Percentiles rank a stretch among this genome's conserved stretches.
Evolutionary conservation across 768 basidiomycete genomes (phyloP).

Genomic region (Boletus coccyginus): DNA sequence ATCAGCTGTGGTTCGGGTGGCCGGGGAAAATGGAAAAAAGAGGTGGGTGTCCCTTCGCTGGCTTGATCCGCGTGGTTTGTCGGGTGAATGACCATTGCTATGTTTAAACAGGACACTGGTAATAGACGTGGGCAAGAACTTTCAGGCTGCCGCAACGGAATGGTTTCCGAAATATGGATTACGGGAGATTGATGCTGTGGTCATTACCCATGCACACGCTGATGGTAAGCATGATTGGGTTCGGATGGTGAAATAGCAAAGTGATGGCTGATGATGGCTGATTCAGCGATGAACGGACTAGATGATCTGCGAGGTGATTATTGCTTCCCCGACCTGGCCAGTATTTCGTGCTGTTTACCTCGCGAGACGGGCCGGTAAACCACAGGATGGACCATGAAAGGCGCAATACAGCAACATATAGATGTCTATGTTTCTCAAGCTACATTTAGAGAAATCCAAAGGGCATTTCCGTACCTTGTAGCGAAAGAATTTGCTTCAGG

Average conservation of each 20-base stretch:
- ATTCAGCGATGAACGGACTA: constrained; percentile 80
- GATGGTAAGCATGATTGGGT: constrained; percentile 47
- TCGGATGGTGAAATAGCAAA: background rate
- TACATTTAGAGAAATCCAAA: constrained; percentile 64
- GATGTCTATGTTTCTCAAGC: constrained; percentile 68
- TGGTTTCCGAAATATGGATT: constrained; percentile 73
- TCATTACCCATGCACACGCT: constrained; percentile 88
- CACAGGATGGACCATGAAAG: constrained; percentile 69
- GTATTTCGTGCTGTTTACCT: constrained; percentile 2
- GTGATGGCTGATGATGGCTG: constrained; percentile 2
- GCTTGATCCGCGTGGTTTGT: background rate
- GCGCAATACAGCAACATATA: constrained; percentile 65
- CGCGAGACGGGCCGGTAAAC: background rate
- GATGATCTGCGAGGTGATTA: constrained; percentile 79
- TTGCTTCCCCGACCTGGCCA: background rate
- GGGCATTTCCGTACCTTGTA: constrained; percentile 81
- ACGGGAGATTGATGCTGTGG: constrained; percentile 66
- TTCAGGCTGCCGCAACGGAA: constrained; percentile 53
- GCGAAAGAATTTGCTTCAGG: constrained; percentile 74
- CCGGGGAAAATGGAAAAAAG: constrained; percentile 34
- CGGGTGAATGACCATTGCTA: background rate
- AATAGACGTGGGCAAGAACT: constrained; percentile 85
- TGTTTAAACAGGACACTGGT: constrained; percentile 60
- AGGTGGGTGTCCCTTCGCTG: constrained; percentile 43
- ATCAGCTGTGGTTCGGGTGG: constrained; percentile 58